These are phyloP conservation scores for Lasiodiplodia citricola DNA, from an alignment of 2,329 filamentous ascomycete genomes.

Conservation along the genomic window DNA sequence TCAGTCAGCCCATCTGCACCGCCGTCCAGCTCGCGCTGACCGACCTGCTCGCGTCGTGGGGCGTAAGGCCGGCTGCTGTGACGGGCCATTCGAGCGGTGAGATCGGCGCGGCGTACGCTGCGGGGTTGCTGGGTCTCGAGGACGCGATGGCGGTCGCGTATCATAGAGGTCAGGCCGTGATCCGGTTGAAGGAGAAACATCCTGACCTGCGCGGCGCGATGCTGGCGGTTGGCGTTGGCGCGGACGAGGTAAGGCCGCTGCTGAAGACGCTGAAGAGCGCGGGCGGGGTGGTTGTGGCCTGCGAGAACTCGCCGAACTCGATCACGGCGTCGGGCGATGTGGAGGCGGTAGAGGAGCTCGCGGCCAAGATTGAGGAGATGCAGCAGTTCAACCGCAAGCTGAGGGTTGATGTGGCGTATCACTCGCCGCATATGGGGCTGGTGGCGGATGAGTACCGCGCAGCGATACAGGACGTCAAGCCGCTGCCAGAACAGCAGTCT, in stretches of 20 bases:
- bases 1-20: conserved; percentile 36
- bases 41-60: conserved; percentile 36
- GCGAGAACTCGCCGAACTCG: conserved; percentile 48
- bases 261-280: conserved; percentile 16
- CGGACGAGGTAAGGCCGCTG: conserved; percentile 7
- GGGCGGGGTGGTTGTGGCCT: conserved; percentile 33
- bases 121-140: conserved; percentile 30
- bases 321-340: conserved; percentile 54
- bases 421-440: conserved; percentile 50
- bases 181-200: conserved; percentile 19
- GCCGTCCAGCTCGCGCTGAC: conserved; percentile 38
- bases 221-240: conserved; percentile 21
- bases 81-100: conserved; percentile 40
- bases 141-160: conserved; percentile 37
- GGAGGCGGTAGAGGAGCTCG: conserved; percentile 41
- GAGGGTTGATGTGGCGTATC: conserved; percentile 51
- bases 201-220: conserved; percentile 14
- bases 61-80: conserved; percentile 33
- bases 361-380: conserved; percentile 40
- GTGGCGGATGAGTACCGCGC: conserved; percentile 37
- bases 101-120: conserved; percentile 38
- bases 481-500: conserved; percentile 2
- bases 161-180: conserved; percentile 28
- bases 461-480: conserved; percentile 2
- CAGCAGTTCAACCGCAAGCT: conserved; percentile 48